Base-by-base conservation (phyloP, 164 flowering plant genomes). In the Sedum album region DNA sequence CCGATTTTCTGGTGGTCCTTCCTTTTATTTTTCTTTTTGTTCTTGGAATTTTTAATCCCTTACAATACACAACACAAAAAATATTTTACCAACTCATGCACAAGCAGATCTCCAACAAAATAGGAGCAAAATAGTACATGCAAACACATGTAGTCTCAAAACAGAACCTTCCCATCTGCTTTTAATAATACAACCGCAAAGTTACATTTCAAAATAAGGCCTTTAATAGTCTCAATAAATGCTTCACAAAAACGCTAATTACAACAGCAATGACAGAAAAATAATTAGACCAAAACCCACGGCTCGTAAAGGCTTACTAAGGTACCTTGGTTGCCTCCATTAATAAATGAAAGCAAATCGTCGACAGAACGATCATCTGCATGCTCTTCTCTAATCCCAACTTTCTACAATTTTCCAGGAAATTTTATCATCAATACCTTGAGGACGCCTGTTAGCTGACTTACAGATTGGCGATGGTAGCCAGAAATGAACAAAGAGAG, bases 341-440 rank as follows among this genome's bases (percentile, higher is more conserved):
- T 93, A 35, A 93, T 93, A 76, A 85, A 93, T 57, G 95, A 86
- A 66, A 93, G 79, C 9, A 93, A 89, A 68, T 90, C 98, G 73
- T 93, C 96, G 28, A 93, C 91, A 25, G 98, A 90, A 6, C 98
- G 93, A 0, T 90, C 87, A 73, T 93, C 98, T 42, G 78, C 87
- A 66, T 36, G 86, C 74, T 87, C 88, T 73, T 79, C 86, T 76
- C 86, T 95, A 72, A 77, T 80, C 74, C 87, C 96, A 71, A 80
- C 80, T 78, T 80, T 85, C 98, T 93, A 83, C 71, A 79, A 79
- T 33, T 73, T 15, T 38, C 28, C 66, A 66, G 36, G 46, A 25
- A 48, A 6, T 14, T 55, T 57, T 57, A 35, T 60, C 46, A 69
- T 39, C 15, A 38, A 18, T 41, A 55, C 15, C 62, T 8, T 8